Evolutionary conservation across 2,329 filamentous ascomycete genomes (phyloP), one percentile per base, ranked within the genome.

Genomic region (Sporothrix globosa): DNA sequence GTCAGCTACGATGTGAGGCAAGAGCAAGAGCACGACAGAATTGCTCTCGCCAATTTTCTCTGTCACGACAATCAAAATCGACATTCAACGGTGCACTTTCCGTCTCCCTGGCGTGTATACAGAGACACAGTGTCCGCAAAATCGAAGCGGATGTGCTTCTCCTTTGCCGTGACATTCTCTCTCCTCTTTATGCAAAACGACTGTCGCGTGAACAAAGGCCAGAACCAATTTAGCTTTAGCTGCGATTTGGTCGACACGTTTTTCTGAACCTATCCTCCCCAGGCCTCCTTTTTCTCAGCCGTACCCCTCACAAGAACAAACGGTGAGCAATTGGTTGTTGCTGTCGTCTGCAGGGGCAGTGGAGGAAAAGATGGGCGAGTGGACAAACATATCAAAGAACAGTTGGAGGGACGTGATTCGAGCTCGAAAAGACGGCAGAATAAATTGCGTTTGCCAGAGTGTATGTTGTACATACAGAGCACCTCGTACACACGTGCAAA

Each of bases 141-240:
- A 19, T 17, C 44, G 44, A 48, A 17, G 44, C 44, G 44, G 14
- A 7, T 60, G 11, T 60, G 19, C 19, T 11, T 60, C 56, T 61
- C n/a, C 9, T 44, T 24, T 44, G 21, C 19, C 34, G 56, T 44
- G 41, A 48, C 41, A 27, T 63, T 63, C 41, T 13, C 34, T 60
- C 39, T 13, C n/a, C 11, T 34, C 3, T 41, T 39, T 14, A 24
- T 46, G 3, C 17, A 34, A 34, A 21, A 17, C 10, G 24, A 21
- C 44, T 65, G 44, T 65, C 44, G 61, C 61, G 44, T 50, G 61
- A 50, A 65, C 44, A 65, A n/a, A 41, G 44, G 24, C 44, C 24
- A 50, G 44, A 61, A 50, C 61, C 44, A 50, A n/a, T 48, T 50
- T 48, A 48, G 61, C 61, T 65, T 34, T 65, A 65, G 61, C 61